Evolutionary conservation across 73 alveolate species (phyloP).

Genomic region (Stentor roeselii): DNA sequence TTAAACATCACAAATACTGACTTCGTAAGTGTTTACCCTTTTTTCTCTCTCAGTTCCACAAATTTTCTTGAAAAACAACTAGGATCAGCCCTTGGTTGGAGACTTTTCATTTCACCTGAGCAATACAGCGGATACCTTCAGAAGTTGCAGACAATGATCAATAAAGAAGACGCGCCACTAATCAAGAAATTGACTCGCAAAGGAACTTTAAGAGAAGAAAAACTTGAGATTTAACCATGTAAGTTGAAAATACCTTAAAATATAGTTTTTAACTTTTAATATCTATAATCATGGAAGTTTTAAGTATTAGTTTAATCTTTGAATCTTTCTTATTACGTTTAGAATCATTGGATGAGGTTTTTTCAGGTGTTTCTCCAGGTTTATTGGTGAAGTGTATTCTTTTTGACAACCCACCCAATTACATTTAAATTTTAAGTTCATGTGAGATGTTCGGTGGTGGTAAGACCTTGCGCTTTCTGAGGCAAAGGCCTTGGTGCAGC

Average conservation of each 20-base stretch:
- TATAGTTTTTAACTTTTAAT: too few species aligned
- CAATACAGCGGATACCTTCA: neutral
- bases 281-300: too few species aligned
- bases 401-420: neutral
- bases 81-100: neutral
- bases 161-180: neutral
- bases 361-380: neutral
- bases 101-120: constrained; percentile 9
- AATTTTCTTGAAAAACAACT: neutral
- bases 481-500: neutral
- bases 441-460: neutral
- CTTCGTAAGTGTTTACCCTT: neutral
- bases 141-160: neutral
- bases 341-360: too few species aligned
- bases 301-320: too few species aligned
- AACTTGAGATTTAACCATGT: too few species aligned
- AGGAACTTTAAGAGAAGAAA: neutral
- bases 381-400: neutral
- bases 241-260: too few species aligned
- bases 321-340: too few species aligned
- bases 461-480: neutral
- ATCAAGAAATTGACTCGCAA: neutral
- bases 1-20: neutral
- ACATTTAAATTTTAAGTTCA: neutral
- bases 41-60: neutral